A percentile compares a stretch with the other conserved stretches of the same genome.
Evolutionary conservation across 225 moss, liverwort and hornwort genomes (phyloP).

Genomic region (Bryum argenteum): DNA sequence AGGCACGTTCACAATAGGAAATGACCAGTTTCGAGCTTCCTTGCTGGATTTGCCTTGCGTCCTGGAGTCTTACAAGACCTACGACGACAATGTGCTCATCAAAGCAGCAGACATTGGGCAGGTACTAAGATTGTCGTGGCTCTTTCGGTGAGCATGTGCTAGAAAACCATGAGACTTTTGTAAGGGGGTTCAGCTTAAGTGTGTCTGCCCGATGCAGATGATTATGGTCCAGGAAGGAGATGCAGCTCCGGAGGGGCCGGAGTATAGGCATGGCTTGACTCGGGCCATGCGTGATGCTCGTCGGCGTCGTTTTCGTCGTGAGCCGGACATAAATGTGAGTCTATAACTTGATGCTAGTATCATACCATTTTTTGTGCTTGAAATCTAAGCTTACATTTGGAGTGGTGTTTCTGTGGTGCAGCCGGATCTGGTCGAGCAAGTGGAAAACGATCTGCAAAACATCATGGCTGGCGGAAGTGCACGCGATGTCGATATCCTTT

Average conservation of each 20-base stretch:
- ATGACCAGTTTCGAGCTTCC: constrained; percentile 74
- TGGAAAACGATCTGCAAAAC: constrained; percentile 90
- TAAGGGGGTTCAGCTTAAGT: no score
- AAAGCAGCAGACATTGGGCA: constrained; percentile 97
- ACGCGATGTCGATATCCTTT: constrained; percentile 97
- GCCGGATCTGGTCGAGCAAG: constrained; percentile 95
- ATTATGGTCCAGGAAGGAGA: constrained; percentile 83
- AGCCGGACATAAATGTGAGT: constrained; percentile 89
- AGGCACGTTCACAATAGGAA: constrained; percentile 81
- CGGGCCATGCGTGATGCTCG: constrained; percentile 96
- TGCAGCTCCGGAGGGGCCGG: constrained; percentile 68
- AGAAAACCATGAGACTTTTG: background rate
- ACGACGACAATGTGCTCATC: constrained; percentile 97
- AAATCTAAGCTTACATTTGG: background rate
- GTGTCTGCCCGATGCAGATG: constrained; percentile 56
- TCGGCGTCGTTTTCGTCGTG: constrained; percentile 88
- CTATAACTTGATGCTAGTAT: background rate
- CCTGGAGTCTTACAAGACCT: constrained; percentile 94
- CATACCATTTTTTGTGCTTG: no score
- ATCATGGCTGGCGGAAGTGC: constrained; percentile 98
- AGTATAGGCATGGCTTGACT: constrained; percentile 89
- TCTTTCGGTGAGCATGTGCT: background rate
- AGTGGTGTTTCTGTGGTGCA: constrained; percentile 30
- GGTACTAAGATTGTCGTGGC: constrained; percentile 39
- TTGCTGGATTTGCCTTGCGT: constrained; percentile 93